These are phyloP conservation scores for Galeopsis tetrahit DNA, from an alignment of 257 asterid species.

Conservation along the genomic window DNA sequence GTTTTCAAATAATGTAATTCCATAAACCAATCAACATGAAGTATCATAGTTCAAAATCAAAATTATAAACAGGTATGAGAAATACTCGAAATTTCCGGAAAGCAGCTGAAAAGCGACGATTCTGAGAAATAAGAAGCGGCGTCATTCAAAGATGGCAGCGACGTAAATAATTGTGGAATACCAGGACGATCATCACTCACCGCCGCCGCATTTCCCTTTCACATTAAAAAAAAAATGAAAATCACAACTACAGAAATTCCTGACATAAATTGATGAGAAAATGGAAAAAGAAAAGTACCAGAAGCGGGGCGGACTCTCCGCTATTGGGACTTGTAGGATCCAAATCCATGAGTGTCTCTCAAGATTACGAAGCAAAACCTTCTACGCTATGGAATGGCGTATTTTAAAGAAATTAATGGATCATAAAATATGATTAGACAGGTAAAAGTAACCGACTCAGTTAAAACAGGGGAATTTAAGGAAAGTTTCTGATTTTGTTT, in stretches of 20 bases:
- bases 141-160: slow-evolving; percentile 72
- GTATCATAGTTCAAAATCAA: slow-evolving; percentile 9
- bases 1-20: neutral
- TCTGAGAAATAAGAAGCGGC: slow-evolving; percentile 90
- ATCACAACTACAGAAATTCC: neutral
- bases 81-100: slow-evolving; percentile 64
- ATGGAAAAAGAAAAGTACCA: slow-evolving; percentile 38
- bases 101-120: slow-evolving; percentile 81
- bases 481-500: slow-evolving; percentile 4
- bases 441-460: slow-evolving; percentile 8
- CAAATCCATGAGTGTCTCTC: slow-evolving; percentile 33
- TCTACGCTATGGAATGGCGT: neutral
- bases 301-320: slow-evolving; percentile 42
- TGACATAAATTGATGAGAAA: neutral
- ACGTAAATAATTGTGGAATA: slow-evolving; percentile 74
- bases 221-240: neutral
- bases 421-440: neutral
- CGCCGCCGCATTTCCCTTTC: slow-evolving; percentile 52
- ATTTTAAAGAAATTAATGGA: neutral
- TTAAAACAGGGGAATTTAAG: slow-evolving; percentile 15
- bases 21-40: neutral
- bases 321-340: slow-evolving; percentile 39
- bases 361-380: slow-evolving; percentile 26
- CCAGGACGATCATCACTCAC: slow-evolving; percentile 57
- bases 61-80: slow-evolving; percentile 6